Conservation (phyloP, 768 basidiomycete genomes). For the Daedaleopsis sinensis region DNA sequence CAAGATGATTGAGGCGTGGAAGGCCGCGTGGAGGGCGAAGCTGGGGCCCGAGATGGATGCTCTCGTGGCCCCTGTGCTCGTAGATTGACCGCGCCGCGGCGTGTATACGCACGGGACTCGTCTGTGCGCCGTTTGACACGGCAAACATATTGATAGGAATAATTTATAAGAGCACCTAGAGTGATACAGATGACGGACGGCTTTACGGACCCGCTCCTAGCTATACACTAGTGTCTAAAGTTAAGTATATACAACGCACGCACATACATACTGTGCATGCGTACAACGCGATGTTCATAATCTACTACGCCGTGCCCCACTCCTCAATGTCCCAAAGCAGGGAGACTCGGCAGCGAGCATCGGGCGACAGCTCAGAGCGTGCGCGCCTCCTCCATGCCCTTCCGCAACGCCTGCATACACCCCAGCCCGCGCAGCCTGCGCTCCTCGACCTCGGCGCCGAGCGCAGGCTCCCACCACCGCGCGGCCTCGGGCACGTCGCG, state of each 20-base stretch:
- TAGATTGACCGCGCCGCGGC: too few species aligned
- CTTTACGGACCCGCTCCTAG: neutral
- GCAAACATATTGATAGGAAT: too few species aligned
- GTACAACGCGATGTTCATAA: too few species aligned
- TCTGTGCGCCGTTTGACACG: too few species aligned
- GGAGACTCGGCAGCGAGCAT: too few species aligned
- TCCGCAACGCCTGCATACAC: constrained; percentile 30
- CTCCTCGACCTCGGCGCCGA: constrained; percentile 42
- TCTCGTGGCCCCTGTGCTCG: too few species aligned
- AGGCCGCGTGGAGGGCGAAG: neutral
- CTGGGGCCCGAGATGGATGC: too few species aligned
- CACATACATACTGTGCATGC: neutral
- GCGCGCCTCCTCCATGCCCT: constrained; percentile 33
- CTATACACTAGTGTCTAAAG: neutral
- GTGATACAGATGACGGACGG: too few species aligned
- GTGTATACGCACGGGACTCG: too few species aligned
- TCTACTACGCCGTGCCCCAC: too few species aligned
- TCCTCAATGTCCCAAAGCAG: too few species aligned
- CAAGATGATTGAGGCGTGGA: neutral
- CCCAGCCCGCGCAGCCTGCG: constrained; percentile 29
- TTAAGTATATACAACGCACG: neutral
- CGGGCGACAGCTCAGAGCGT: constrained; percentile 5
- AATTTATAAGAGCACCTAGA: too few species aligned
- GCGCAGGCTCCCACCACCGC: constrained; percentile 71
- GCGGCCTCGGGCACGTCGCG: constrained; percentile 55